Conservation (phyloP, 1,284 basidiomycete species). For the Lentinula novae-zelandiae region DNA sequence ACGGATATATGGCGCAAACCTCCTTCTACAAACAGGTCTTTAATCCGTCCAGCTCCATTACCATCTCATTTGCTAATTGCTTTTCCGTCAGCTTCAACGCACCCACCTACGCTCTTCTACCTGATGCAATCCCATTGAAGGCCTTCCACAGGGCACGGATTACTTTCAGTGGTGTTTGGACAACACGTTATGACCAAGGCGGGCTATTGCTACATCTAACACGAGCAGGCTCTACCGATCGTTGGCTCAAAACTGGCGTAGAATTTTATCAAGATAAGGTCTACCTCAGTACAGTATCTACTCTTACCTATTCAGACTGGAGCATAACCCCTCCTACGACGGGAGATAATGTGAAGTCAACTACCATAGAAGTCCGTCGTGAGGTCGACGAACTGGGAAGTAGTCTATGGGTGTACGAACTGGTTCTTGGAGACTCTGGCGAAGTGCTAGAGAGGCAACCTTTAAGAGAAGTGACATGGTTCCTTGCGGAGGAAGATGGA, state of each 20-base stretch:
- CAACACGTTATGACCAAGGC: conserved; percentile 13
- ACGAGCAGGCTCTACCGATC: neutral
- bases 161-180: conserved; percentile 10
- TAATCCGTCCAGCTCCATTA: neutral
- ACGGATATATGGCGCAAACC: conserved; percentile 16
- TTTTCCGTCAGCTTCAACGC: conserved; percentile 10
- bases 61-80: neutral
- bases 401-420: conserved; percentile 14
- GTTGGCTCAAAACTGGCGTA: conserved; percentile 14
- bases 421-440: neutral
- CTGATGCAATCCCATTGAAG: neutral
- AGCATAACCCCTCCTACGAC: conserved; percentile 6
- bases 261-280: conserved; percentile 11
- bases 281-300: conserved; percentile 12
- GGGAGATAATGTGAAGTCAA: neutral
- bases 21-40: conserved; percentile 9
- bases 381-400: conserved; percentile 9
- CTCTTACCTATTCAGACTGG: conserved; percentile 12
- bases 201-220: conserved; percentile 14
- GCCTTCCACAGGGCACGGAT: conserved; percentile 11
- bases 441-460: conserved; percentile 6
- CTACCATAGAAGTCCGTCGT: conserved; percentile 12
- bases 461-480: conserved; percentile 15
- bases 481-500: conserved; percentile 15
- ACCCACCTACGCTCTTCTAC: conserved; percentile 8